phyloP scores from a whole-genome alignment of 1,284 basidiomycete genomes.

The Retiboletus fuscus region DNA sequence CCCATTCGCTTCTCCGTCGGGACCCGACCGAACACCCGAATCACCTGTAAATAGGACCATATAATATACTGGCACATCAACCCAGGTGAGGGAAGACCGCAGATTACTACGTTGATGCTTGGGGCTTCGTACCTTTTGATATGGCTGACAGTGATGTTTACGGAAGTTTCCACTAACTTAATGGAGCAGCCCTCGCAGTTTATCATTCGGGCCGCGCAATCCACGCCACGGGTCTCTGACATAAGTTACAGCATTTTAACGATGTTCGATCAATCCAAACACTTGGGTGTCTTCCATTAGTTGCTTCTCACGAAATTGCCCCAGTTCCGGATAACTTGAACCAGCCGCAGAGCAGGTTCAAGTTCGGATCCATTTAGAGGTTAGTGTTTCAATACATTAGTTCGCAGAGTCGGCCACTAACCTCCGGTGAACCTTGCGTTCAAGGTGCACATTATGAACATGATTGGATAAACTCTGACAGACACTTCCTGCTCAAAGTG shows the following conservation, averaged over 20 bases:
- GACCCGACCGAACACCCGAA: background rate
- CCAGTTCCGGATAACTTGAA: conserved; percentile 4
- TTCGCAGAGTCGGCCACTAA: conserved; percentile 4
- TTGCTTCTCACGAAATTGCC: conserved; percentile 15
- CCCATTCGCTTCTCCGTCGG: background rate
- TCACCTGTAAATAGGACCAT: background rate
- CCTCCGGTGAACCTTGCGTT: conserved; percentile 7
- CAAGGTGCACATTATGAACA: conserved; percentile 8
- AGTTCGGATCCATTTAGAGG: conserved; percentile 5
- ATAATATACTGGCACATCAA: background rate
- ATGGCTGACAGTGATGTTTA: background rate
- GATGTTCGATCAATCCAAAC: background rate
- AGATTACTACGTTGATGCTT: background rate
- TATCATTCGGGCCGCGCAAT: conserved; percentile 3
- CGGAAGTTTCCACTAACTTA: background rate
- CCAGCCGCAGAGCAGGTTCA: background rate
- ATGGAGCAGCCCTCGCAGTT: conserved; percentile 2
- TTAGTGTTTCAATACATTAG: conserved; percentile 1
- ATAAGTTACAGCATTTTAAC: background rate
- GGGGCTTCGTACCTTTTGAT: background rate
- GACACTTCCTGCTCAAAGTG: background rate
- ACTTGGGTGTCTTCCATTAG: background rate
- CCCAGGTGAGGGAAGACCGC: background rate
- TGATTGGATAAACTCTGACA: background rate
- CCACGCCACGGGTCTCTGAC: conserved; percentile 5